These are phyloP conservation scores for Cryptococcus sp. DNA, from an alignment of 1,284 basidiomycete genomes.

Conservation along the genomic window DNA sequence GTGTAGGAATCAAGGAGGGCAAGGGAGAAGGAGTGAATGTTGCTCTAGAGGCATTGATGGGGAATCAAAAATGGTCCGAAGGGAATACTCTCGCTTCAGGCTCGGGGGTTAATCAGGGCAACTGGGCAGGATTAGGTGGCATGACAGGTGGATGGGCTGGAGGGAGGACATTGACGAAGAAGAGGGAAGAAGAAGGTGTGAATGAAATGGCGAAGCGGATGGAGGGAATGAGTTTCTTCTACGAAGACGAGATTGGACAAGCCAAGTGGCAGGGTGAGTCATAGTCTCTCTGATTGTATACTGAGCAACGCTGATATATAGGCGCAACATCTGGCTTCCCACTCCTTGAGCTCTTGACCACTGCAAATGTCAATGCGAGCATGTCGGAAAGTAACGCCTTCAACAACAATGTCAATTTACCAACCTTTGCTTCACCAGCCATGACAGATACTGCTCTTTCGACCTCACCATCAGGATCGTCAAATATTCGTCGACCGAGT, in stretches of 20 bases:
- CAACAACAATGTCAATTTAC: slow-evolving; percentile 11
- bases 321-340: slow-evolving; percentile 85
- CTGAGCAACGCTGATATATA: slow-evolving; percentile 8
- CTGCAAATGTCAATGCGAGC: slow-evolving; percentile 53
- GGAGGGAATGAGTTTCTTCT: slow-evolving; percentile 47
- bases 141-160: not conserved
- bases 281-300: not conserved
- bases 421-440: slow-evolving; percentile 15
- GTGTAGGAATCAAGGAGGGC: slow-evolving; percentile 40
- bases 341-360: slow-evolving; percentile 65
- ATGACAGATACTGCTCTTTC: slow-evolving; percentile 6
- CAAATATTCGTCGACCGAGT: slow-evolving; percentile 5
- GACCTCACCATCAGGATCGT: slow-evolving; percentile 9
- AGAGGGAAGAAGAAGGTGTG: slow-evolving; percentile 23
- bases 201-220: slow-evolving; percentile 39
- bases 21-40: slow-evolving; percentile 37
- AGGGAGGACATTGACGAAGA: slow-evolving; percentile 7
- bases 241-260: slow-evolving; percentile 50
- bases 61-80: slow-evolving; percentile 5
- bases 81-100: not conserved
- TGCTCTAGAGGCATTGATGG: slow-evolving; percentile 33
- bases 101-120: not conserved
- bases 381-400: slow-evolving; percentile 7
- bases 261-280: slow-evolving; percentile 50
- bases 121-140: slow-evolving; percentile 9